These are phyloP conservation scores for Cladorrhinum sp. DNA, from an alignment of 2,329 filamentous ascomycete species.

Conservation along the genomic window DNA sequence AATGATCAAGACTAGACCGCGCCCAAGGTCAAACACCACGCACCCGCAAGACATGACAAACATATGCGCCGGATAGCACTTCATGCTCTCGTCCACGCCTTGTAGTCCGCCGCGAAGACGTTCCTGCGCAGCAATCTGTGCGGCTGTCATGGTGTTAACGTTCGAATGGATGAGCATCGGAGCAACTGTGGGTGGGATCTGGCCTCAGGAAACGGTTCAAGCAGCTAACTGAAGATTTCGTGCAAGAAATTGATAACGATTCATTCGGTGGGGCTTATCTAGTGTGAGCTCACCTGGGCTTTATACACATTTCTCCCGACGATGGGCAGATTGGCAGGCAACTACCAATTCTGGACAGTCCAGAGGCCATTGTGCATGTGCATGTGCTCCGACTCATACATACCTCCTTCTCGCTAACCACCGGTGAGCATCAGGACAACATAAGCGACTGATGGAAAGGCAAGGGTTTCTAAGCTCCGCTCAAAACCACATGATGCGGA, in stretches of 20 bases:
- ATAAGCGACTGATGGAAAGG: neutral
- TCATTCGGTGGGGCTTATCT: neutral
- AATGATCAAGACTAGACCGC: conserved; percentile 40
- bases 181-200: neutral
- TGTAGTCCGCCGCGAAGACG: conserved; percentile 23
- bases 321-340: neutral
- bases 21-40: conserved; percentile 40
- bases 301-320: neutral
- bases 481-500: neutral
- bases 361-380: neutral
- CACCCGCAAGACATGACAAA: conserved; percentile 47
- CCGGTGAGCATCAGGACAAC: neutral
- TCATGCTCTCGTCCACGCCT: conserved; percentile 33
- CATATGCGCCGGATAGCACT: conserved; percentile 41
- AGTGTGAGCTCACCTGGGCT: neutral
- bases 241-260: neutral
- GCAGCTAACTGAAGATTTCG: neutral
- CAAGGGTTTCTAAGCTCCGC: neutral
- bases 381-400: neutral
- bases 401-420: neutral
- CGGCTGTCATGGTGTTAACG: neutral
- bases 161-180: neutral
- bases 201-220: too few relatives aligned
- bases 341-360: neutral
- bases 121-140: neutral